phyloP scores from a whole-genome alignment of 2,329 filamentous ascomycete genomes.

The Emmonsiellopsis sp. region DNA sequence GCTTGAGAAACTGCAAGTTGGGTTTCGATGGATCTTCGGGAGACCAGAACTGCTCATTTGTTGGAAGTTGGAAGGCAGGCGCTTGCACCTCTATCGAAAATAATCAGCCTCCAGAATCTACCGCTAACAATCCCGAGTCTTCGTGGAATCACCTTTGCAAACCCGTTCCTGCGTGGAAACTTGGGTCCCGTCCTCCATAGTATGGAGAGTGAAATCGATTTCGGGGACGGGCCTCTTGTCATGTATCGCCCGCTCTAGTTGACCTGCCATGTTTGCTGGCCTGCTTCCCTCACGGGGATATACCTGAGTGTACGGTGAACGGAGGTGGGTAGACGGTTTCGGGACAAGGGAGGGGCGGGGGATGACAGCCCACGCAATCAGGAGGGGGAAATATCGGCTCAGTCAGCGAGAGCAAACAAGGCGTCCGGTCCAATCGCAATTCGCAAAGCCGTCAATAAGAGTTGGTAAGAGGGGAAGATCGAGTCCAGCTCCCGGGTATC shows the following conservation, averaged over 20 bases:
- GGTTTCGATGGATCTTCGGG: conserved; percentile 80
- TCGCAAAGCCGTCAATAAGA: not conserved
- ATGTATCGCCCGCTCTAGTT: conserved; percentile 76
- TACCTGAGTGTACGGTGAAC: not conserved
- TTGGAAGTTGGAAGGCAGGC: conserved; percentile 84
- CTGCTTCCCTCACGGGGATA: not conserved
- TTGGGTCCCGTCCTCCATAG: conserved; percentile 93
- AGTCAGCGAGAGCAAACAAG: not conserved
- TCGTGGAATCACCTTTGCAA: conserved; percentile 68
- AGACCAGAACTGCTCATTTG: conserved; percentile 89
- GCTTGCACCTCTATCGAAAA: conserved; percentile 76
- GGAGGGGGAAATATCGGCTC: not conserved
- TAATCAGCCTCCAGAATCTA: not conserved
- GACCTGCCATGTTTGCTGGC: conserved; percentile 31
- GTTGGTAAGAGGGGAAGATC: not conserved
- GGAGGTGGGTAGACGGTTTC: not conserved
- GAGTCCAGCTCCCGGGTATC: conserved; percentile 1
- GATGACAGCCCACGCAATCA: not conserved
- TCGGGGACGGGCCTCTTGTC: conserved; percentile 94
- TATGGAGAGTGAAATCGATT: conserved; percentile 97
- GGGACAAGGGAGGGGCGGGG: not conserved
- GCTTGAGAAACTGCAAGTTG: conserved; percentile 88
- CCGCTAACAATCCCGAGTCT: not conserved
- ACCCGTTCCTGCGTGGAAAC: conserved; percentile 94
- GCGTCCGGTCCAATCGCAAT: not conserved